Conservation (phyloP, 257 asterid genomes). For the Buddleja alternifolia region DNA sequence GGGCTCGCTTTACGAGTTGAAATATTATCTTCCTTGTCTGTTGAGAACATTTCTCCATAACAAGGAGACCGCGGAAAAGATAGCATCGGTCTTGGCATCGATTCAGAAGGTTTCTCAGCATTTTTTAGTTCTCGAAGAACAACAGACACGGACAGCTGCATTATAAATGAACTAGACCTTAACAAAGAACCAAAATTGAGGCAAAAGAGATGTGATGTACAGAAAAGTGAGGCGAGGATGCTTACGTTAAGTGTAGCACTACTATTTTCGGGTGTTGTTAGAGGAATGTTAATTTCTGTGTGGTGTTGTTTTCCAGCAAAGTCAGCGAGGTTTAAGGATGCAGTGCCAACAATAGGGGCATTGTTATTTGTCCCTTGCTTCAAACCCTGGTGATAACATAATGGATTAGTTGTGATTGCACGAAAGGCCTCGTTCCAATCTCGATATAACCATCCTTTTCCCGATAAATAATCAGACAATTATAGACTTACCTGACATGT, state of each 20-base stretch:
- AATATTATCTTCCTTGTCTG: constrained; percentile 39
- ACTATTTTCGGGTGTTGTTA: constrained; percentile 30
- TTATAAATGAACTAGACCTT: background rate
- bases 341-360: constrained; percentile 40
- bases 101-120: constrained; percentile 46
- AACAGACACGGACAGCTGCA: constrained; percentile 63
- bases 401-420: background rate
- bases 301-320: constrained; percentile 42
- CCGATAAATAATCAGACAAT: constrained; percentile 4
- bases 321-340: constrained; percentile 61
- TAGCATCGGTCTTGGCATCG: constrained; percentile 35
- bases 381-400: constrained; percentile 46
- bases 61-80: constrained; percentile 56
- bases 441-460: background rate
- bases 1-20: constrained; percentile 45
- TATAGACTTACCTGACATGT: background rate
- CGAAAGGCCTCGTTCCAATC: background rate
- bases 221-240: constrained; percentile 4
- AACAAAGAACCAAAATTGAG: background rate
- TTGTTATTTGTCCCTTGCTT: constrained; percentile 46
- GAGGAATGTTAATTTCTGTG: constrained; percentile 48
- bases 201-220: background rate
- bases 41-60: constrained; percentile 44
- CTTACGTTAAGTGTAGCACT: constrained; percentile 55
- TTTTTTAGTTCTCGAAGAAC: constrained; percentile 45